These are phyloP conservation scores for Luffa aegyptiaca DNA, from an alignment of 306 rosid species.

Conservation along the genomic window DNA sequence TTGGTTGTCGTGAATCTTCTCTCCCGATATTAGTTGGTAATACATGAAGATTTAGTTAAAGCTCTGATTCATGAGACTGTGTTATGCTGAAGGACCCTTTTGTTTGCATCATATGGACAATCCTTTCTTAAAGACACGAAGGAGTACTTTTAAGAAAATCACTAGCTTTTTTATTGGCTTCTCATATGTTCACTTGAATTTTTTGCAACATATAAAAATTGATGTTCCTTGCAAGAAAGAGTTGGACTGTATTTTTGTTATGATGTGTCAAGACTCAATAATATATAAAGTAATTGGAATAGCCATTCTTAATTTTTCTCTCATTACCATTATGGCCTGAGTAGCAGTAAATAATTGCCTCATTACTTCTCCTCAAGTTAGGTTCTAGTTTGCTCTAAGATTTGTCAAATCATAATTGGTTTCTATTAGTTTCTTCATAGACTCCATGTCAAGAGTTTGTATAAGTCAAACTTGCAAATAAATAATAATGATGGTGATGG, in stretches of 20 bases:
- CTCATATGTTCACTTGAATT: neutral
- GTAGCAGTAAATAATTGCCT: neutral
- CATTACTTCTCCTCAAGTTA: neutral
- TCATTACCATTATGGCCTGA: neutral
- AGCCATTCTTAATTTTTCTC: neutral
- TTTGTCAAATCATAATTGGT: neutral
- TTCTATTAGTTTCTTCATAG: neutral
- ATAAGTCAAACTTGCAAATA: neutral
- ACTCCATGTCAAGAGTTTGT: neutral
- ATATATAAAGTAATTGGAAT: neutral
- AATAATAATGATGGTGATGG: neutral
- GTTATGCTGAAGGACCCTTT: neutral
- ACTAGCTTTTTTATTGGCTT: neutral
- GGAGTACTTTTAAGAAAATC: neutral
- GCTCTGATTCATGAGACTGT: neutral
- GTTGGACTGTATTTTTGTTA: neutral
- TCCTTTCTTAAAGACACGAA: neutral
- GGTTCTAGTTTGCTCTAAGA: neutral
- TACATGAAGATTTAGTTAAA: neutral
- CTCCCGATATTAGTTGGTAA: neutral
- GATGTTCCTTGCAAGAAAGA: neutral
- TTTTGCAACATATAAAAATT: neutral
- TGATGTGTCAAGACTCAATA: neutral
- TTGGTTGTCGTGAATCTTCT: neutral
- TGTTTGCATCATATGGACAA: neutral